phyloP scores from a whole-genome alignment of 164 flowering plant genomes.

The Magnolia kwangsiensis region DNA sequence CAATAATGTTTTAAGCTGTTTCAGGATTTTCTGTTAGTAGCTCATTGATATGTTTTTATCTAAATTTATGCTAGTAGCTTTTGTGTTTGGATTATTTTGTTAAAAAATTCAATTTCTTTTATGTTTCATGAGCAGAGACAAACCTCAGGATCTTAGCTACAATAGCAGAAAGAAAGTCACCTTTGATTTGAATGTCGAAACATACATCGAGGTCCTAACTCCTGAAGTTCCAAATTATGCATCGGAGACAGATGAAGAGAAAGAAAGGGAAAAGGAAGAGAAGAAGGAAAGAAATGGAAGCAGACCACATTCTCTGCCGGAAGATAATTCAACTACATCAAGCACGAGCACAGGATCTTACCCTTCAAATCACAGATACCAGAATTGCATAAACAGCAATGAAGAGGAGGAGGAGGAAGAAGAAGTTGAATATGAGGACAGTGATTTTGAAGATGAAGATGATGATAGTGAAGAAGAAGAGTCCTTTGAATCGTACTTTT shows the following conservation, averaged over 20 bases:
- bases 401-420: slow-evolving; percentile 53
- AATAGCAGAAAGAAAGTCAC: slow-evolving; percentile 42
- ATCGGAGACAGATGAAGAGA: slow-evolving; percentile 6
- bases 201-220: slow-evolving; percentile 25
- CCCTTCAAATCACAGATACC: slow-evolving; percentile 79
- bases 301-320: neutral
- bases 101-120: neutral
- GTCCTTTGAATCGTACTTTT: slow-evolving; percentile 29
- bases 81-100: slow-evolving; percentile 2
- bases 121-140: slow-evolving; percentile 24
- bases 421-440: slow-evolving; percentile 27
- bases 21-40: neutral
- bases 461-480: slow-evolving; percentile 10
- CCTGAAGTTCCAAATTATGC: slow-evolving; percentile 15
- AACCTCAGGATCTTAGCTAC: slow-evolving; percentile 28
- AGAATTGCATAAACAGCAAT: slow-evolving; percentile 68
- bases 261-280: slow-evolving; percentile 23
- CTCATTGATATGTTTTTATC: too few relatives aligned
- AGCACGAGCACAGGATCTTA: slow-evolving; percentile 31
- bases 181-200: slow-evolving; percentile 44
- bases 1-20: neutral
- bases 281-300: slow-evolving; percentile 26
- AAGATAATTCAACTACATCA: neutral
- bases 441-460: slow-evolving; percentile 43
- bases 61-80: neutral